Conservation (phyloP, 306 rosid species). For the Rosa rugosa region DNA sequence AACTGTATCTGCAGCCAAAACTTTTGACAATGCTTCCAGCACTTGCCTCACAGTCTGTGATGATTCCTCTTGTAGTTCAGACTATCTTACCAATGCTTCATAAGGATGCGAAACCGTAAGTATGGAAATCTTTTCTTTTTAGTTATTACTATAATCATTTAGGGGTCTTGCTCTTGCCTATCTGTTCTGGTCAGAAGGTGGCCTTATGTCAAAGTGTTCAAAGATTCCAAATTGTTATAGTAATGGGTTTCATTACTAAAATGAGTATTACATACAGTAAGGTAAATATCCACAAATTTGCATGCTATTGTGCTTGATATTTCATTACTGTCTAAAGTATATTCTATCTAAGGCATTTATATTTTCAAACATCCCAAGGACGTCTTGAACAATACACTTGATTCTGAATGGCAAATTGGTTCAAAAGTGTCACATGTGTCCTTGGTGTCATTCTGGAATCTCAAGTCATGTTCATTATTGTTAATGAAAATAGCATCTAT, state of each 20-base stretch:
- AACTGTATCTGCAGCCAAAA: constrained; percentile 63
- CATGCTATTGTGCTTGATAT: no score
- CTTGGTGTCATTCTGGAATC: no score
- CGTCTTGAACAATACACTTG: neutral
- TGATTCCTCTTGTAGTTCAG: constrained; percentile 85
- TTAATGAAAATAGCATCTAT: neutral
- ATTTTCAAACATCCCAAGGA: neutral
- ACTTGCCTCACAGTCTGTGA: constrained; percentile 84
- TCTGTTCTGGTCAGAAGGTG: neutral
- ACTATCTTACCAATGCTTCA: constrained; percentile 88
- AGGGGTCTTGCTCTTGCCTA: neutral
- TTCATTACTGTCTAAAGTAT: no score
- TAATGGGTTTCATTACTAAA: neutral
- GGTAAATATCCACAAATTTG: no score
- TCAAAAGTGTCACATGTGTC: neutral
- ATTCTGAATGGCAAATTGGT: no score
- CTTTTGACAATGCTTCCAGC: constrained; percentile 76
- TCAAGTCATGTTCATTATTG: neutral
- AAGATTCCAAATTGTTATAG: neutral
- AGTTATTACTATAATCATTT: neutral
- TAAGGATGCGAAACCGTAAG: constrained; percentile 72
- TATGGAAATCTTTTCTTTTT: constrained; percentile 15
- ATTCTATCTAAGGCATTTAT: neutral
- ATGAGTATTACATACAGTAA: neutral
- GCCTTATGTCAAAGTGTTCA: neutral